Evolutionary conservation across 192 early-diverging fungal species (phyloP), one percentile per base, ranked within the genome.

Genomic region (Coemansia sp.): DNA sequence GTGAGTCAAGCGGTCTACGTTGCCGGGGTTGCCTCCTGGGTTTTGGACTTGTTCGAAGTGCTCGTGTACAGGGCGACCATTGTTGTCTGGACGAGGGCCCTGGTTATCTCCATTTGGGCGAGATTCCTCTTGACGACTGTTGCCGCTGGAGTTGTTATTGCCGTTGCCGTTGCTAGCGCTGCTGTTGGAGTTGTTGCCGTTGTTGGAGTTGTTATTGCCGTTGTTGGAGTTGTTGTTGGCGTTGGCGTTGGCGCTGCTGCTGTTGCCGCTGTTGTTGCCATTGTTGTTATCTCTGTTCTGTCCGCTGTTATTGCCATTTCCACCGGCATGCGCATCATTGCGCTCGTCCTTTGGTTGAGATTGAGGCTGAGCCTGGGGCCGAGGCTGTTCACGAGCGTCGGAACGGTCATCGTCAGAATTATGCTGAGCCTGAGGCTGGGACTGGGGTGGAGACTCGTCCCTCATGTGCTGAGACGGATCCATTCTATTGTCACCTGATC

Each of bases 31-130:
- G 34, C 69, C 74, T 10, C 68, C 73, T 1, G 74, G 74, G 44
- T 79, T 77, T 61, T 79, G 77, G 7, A 73, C 44, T 12, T 74
- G 74, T 51, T 84, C 77, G 63, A 78, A 54, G 46, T 84, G 82
- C 46, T 65, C 40, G 49, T 66, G 67, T 13, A 46, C 65, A 16
- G 72, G 78, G 33, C 57, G 61, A 16, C 46, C 57, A 41, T 54
- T 38, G 41, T 57, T 73, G 55, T 33, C 11, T 42, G 63, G 64
- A 3, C 27, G 44, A 27, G 34, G 18, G 46, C 36, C 51, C 22
- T 27, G 31, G 29, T 13, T 33, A 38, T 55, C 62, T 11, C 52
- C 49, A 3, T 38, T 33, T 34, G 66, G 40, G 24, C 34, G 66
- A 55, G 68, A 31, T 10, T 69, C 54, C 41, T 61, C 67, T 47